A percentile compares a stretch with the other conserved stretches of the same genome.
These are phyloP conservation scores for Macrolepiota albuminosa DNA, from an alignment of 768 basidiomycete genomes.

Conservation along the genomic window DNA sequence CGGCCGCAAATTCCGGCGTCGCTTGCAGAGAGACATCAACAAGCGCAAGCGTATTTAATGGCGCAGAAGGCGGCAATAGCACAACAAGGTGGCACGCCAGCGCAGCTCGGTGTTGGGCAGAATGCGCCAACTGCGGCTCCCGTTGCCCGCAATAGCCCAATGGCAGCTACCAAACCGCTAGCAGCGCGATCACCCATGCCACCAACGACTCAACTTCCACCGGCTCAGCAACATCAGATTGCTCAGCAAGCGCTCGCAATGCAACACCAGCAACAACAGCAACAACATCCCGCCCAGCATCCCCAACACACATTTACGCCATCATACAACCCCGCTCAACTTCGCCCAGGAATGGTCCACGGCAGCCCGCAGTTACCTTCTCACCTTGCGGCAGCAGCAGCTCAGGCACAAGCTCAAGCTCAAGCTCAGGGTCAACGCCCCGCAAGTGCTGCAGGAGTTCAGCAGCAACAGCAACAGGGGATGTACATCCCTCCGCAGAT, in stretches of 20 bases:
- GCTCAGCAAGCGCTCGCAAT: conserved; percentile 1
- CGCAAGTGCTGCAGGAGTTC: conserved; percentile 9
- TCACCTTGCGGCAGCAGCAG: conserved; percentile 16
- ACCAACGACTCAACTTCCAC: conserved; percentile 22
- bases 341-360: conserved; percentile 26
- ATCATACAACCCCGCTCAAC: conserved; percentile 31
- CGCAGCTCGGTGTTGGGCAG: conserved; percentile 15
- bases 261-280: conserved; percentile 15
- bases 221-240: conserved; percentile 13
- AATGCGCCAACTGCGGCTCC: conserved; percentile 14
- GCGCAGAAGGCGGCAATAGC: conserved; percentile 6
- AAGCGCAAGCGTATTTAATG: conserved; percentile 1
- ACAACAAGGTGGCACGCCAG: conserved; percentile 25
- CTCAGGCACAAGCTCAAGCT: conserved; percentile 12
- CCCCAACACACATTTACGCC: conserved; percentile 21
- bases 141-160: conserved; percentile 30
- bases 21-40: conserved; percentile 6
- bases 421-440: conserved; percentile 6
- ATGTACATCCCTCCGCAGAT: conserved; percentile 16
- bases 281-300: conserved; percentile 16
- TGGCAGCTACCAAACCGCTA: conserved; percentile 27
- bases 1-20: not conserved
- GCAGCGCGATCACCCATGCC: conserved; percentile 27
- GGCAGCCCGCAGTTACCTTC: conserved; percentile 20
- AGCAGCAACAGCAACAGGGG: conserved; percentile 13